Evolutionary conservation across 2,329 filamentous ascomycete species (phyloP).

Genomic region (Thielaviopsis euricoi): DNA sequence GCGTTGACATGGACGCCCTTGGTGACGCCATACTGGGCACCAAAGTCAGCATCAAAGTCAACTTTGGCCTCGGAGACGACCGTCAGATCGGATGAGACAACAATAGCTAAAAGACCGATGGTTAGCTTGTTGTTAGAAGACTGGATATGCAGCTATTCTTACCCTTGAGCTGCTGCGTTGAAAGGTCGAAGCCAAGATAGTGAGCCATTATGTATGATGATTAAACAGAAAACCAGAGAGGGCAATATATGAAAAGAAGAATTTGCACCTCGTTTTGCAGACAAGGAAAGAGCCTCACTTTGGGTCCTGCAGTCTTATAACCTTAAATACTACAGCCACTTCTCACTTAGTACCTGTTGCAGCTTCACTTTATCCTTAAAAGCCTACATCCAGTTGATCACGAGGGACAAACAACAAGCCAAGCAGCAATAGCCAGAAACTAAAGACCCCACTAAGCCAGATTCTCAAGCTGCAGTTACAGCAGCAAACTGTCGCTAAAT

Average conservation of each 20-base stretch:
- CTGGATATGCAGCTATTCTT: conserved; percentile 12
- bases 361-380: too few species aligned
- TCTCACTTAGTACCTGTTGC: too few species aligned
- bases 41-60: conserved; percentile 80
- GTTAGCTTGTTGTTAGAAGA: neutral
- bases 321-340: too few species aligned
- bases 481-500: too few species aligned
- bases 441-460: too few species aligned
- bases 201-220: conserved; percentile 22
- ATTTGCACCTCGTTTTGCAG: too few species aligned
- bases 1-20: conserved; percentile 82
- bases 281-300: too few species aligned
- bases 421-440: too few species aligned
- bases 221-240: neutral
- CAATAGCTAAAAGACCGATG: conserved; percentile 41
- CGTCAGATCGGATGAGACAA: conserved; percentile 67
- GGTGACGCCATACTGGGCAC: conserved; percentile 54
- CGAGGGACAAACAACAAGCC: too few species aligned
- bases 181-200: conserved; percentile 89
- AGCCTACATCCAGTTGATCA: too few species aligned
- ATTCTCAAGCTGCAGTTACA: too few species aligned
- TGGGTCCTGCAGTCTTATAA: too few species aligned
- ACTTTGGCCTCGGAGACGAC: conserved; percentile 76
- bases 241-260: neutral
- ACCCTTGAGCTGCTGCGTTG: conserved; percentile 93